Evolutionary conservation across 768 basidiomycete species (phyloP).

Genomic region (Amanita rubescens): DNA sequence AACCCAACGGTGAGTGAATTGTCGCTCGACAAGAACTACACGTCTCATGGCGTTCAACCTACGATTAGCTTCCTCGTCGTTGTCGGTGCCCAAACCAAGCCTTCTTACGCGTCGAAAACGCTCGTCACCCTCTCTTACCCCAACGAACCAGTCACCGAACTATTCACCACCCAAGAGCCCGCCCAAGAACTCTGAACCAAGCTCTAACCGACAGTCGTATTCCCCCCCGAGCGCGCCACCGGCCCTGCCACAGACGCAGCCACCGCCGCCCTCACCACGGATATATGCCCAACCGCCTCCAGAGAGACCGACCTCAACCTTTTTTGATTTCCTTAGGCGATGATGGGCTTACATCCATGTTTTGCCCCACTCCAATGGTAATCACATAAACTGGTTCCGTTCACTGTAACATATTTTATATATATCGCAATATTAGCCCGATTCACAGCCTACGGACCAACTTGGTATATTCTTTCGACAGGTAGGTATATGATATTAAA

Average conservation of each 20-base stretch:
- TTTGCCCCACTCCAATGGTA: too few species aligned
- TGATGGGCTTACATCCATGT: background rate
- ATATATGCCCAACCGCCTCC: too few species aligned
- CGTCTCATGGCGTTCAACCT: background rate
- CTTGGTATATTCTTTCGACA: too few species aligned
- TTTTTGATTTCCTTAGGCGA: background rate
- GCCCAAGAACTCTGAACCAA: background rate
- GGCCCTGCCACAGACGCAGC: background rate
- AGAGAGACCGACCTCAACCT: background rate
- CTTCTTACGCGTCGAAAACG: background rate
- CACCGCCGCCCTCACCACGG: background rate
- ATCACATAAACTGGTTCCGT: too few species aligned
- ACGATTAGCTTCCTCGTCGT: conserved; percentile 12
- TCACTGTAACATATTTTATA: background rate
- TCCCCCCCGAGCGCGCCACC: background rate
- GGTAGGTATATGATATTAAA: too few species aligned
- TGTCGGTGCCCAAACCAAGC: background rate
- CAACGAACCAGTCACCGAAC: background rate
- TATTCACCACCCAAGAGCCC: background rate
- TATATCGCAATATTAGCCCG: background rate
- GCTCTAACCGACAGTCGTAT: background rate
- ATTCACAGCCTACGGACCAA: background rate
- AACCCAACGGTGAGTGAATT: background rate
- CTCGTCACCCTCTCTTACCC: background rate
- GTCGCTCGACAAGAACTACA: background rate